phyloP scores from a whole-genome alignment of 2,329 filamentous ascomycete species.

The Ophiostoma fasciatum region DNA sequence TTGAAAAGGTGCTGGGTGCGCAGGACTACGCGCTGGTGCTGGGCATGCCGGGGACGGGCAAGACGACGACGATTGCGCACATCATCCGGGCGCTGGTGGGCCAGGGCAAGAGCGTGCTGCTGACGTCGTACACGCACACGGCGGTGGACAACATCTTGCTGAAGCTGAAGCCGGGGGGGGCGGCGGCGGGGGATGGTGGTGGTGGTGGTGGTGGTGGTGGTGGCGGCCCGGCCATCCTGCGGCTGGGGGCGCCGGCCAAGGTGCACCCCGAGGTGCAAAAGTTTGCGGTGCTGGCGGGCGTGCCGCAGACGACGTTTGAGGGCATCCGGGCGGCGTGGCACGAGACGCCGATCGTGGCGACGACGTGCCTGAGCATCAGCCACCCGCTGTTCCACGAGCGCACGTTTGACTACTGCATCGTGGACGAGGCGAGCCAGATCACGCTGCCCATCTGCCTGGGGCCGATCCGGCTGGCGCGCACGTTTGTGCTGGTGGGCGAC shows the following conservation, averaged over 20 bases:
- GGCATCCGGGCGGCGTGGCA: conserved; percentile 77
- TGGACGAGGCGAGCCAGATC: conserved; percentile 95
- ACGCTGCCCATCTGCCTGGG: conserved; percentile 89
- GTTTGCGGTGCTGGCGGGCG: conserved; percentile 66
- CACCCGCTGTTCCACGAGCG: conserved; percentile 80
- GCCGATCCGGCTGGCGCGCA: conserved; percentile 81
- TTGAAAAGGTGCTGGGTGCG: conserved; percentile 91
- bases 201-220: too few relatives aligned
- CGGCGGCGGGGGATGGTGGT: too few relatives aligned
- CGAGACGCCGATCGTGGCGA: conserved; percentile 77
- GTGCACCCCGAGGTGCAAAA: conserved; percentile 76
- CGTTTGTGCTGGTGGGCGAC: conserved; percentile 90
- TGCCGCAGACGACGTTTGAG: conserved; percentile 62
- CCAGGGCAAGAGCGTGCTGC: conserved; percentile 79
- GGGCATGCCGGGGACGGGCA: conserved; percentile 96
- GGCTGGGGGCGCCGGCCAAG: conserved; percentile 74
- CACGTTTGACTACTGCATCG: conserved; percentile 94
- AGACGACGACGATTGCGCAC: conserved; percentile 95
- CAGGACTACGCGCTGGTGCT: conserved; percentile 93
- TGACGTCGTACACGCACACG: conserved; percentile 94
- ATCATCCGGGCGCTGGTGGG: conserved; percentile 83
- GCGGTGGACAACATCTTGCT: conserved; percentile 96
- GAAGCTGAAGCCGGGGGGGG: conserved; percentile 58
- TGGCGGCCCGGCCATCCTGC: conserved; percentile 56
- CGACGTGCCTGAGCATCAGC: conserved; percentile 84